phyloP scores from a whole-genome alignment of 2,329 filamentous ascomycete species.

The Tricladium varicosporioides region DNA sequence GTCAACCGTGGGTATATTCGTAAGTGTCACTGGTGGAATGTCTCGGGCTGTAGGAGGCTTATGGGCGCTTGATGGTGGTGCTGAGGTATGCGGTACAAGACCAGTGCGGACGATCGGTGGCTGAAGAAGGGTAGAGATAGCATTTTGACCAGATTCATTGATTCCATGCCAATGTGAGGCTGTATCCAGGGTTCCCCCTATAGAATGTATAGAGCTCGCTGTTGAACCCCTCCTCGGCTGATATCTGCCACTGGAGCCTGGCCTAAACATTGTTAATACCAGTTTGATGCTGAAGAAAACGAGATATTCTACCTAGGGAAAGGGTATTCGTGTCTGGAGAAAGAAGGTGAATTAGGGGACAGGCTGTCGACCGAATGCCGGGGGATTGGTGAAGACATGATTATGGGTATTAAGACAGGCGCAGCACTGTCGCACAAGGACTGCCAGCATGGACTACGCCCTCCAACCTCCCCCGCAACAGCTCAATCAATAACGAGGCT shows the following conservation, averaged over 20 bases:
- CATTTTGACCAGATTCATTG: constrained; percentile 80
- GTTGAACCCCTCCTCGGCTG: constrained; percentile 72
- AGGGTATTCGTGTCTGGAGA: constrained; percentile 46
- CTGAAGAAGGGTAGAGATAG: constrained; percentile 91
- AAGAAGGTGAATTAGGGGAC: constrained; percentile 39
- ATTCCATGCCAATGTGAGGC: constrained; percentile 56
- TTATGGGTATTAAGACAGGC: constrained; percentile 9
- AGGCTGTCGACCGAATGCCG: constrained; percentile 48
- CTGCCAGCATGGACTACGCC: constrained; percentile 7
- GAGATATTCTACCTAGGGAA: constrained; percentile 47
- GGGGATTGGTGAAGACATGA: constrained; percentile 42
- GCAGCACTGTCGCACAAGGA: not conserved
- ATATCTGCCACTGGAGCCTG: constrained; percentile 37
- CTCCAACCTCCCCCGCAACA: constrained; percentile 26
- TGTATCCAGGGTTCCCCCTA: constrained; percentile 79
- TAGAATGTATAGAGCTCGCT: constrained; percentile 83
- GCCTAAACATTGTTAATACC: constrained; percentile 36
- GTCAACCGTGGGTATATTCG: constrained; percentile 82
- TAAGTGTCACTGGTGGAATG: constrained; percentile 89
- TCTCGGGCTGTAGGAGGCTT: constrained; percentile 82
- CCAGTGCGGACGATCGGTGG: constrained; percentile 87
- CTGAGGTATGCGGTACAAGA: constrained; percentile 73
- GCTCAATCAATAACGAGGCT: constrained; percentile 2
- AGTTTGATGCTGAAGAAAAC: constrained; percentile 30
- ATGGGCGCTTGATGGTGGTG: constrained; percentile 67